Base-by-base conservation (phyloP, 352 stramenopile genomes). In the Halophytophthora batemanensis region DNA sequence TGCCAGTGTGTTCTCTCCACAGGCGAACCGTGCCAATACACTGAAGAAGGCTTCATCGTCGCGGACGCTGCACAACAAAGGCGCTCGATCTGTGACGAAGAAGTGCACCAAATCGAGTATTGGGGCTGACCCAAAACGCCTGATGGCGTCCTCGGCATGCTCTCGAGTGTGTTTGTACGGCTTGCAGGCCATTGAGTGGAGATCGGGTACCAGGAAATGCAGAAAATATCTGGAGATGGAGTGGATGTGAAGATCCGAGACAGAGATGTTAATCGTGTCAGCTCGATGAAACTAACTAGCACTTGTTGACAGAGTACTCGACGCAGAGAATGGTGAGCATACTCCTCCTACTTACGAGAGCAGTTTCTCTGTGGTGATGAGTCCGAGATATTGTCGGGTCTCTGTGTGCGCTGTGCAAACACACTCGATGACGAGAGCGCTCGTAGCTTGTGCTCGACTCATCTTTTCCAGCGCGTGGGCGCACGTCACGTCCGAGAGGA, bases 21-120 rank as follows among this genome's bases (percentile, higher is more conserved):
- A 79, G 13, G 72, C 74, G 33, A 90, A 64, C 5, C 66, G 73
- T 4, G 86, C 52, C 8, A 84, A 54, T 2, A 80, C 44, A 28
- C 75, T 86, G 60, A 86, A 87, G 42, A 86, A 68, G 12, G 65
- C 59, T 39, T 87, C 67, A 18, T 82, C 70, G 5, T 74, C 65
- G 1, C 53, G 50, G 15, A 85, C 48, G 28, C 21, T 44, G 6
- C 64, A 66, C 43, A 81, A 36, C 52, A 70, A 61, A 22, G 55
- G 53, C 14, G 59, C n/a, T 50, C 49, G 39, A 3, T 64, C 46
- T n/a, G 46, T 60, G 36, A 21, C 61, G 35, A 21, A 65, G 44
- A 61, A 84, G 2, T 29, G 61, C 56, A 64, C 33, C 17, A 69
- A 29, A 45, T 80, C 69, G 21, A 65, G 52, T 34, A 89, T 22